Evolutionary conservation across 2,329 filamentous ascomycete genomes (phyloP).

Genomic region (Pseudogymnoascus sp.): DNA sequence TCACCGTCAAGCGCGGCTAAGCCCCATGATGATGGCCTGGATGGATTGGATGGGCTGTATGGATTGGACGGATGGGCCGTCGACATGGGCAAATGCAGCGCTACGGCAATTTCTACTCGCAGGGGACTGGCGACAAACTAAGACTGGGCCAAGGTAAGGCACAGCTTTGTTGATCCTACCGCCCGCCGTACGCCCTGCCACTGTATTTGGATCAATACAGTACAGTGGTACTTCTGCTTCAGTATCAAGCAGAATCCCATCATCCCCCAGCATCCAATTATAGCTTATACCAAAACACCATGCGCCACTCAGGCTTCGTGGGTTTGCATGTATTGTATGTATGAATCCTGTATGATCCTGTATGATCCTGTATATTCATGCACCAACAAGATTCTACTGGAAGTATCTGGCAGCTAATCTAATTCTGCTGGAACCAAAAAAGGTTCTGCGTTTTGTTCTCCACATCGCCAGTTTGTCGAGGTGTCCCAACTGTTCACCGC

Average conservation of each 20-base stretch:
- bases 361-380: background rate
- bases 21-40: background rate
- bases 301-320: background rate
- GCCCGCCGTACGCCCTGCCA: background rate
- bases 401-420: background rate
- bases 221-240: background rate
- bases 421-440: background rate
- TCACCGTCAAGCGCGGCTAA: slow-evolving; percentile 6
- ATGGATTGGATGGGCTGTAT: background rate
- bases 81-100: background rate
- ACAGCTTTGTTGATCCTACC: background rate
- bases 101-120: background rate
- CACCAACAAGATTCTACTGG: background rate
- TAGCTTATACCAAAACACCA: background rate
- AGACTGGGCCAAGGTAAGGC: background rate
- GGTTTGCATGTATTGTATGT: background rate
- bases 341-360: background rate
- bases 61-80: background rate
- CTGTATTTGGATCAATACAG: background rate
- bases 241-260: background rate
- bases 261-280: background rate
- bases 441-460: background rate
- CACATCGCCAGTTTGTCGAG: background rate
- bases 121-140: background rate
- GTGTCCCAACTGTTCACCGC: background rate